A percentile compares a stretch with the other conserved stretches of the same genome.
Evolutionary conservation across 208 protist genomes (phyloP).

Genomic region (Leishmania turanica): DNA sequence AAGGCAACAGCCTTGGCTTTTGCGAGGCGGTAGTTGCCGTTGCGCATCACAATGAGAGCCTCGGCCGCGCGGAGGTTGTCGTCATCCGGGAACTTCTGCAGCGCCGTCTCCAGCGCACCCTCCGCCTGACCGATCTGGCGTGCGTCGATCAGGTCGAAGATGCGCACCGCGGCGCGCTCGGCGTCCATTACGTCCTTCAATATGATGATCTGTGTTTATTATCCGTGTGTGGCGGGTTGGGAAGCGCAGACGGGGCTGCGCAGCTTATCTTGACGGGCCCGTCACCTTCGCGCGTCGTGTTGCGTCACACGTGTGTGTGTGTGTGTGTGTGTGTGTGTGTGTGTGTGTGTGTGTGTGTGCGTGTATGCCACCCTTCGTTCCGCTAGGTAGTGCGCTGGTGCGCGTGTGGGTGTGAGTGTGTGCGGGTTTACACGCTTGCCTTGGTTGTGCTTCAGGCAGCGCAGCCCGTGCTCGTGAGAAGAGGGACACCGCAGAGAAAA

Average conservation of each 20-base stretch:
- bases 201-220: conserved; percentile 2
- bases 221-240: not conserved
- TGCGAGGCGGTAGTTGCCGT: conserved; percentile 35
- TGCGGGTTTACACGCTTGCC: not conserved
- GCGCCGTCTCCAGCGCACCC: conserved; percentile 53
- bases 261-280: too few relatives aligned
- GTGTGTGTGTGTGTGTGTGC: not conserved
- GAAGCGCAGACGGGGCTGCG: not conserved
- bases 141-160: conserved; percentile 71
- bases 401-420: not conserved
- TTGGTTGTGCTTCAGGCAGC: conserved; percentile 5
- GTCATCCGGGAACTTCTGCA: conserved; percentile 65
- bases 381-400: not conserved
- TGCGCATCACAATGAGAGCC: conserved; percentile 54
- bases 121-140: conserved; percentile 66
- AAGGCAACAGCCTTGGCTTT: conserved; percentile 53
- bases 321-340: not conserved
- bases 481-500: not conserved
- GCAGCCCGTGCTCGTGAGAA: not conserved
- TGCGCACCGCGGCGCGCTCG: conserved; percentile 47
- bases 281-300: not conserved
- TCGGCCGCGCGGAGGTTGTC: conserved; percentile 61
- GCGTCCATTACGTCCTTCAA: conserved; percentile 32
- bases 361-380: not conserved
- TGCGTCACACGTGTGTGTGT: not conserved